A percentile compares a stretch with the other conserved stretches of the same genome.
phyloP scores from a whole-genome alignment of 805 yeast genomes.

The Barnettozyma sucrosica region DNA sequence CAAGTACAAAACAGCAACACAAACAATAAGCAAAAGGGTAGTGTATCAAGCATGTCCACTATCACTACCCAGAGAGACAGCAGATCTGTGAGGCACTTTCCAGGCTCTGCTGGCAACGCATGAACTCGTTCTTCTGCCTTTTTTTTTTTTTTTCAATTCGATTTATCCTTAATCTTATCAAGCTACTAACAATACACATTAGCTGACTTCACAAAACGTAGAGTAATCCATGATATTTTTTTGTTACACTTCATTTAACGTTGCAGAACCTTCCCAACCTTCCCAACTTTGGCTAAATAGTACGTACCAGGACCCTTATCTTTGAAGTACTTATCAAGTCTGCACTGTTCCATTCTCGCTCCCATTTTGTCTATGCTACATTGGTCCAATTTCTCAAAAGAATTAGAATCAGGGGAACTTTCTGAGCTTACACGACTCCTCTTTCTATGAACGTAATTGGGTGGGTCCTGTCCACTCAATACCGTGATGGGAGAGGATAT shows the following conservation, averaged over 20 bases:
- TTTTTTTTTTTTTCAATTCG: background rate
- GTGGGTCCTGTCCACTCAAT: constrained; percentile 1
- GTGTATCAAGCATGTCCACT: constrained; percentile 8
- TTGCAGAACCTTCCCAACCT: too few species aligned
- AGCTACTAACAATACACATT: too few species aligned
- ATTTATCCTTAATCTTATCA: too few species aligned
- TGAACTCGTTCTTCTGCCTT: background rate
- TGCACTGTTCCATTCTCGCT: background rate
- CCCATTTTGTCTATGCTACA: background rate
- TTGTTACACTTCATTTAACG: too few species aligned
- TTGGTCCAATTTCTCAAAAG: background rate
- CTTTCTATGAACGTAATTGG: constrained; percentile 1
- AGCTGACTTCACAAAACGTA: background rate
- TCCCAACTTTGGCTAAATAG: too few species aligned
- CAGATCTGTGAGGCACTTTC: background rate
- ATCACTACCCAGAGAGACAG: background rate
- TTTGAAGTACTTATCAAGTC: background rate
- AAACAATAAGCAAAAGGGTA: background rate
- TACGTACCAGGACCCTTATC: too few species aligned
- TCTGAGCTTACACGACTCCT: background rate
- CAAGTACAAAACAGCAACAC: constrained; percentile 13
- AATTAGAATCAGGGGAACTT: background rate
- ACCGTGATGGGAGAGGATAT: background rate
- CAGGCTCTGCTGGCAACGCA: background rate
- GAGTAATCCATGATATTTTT: background rate